Evolutionary conservation across 345 rosid genomes (phyloP).

Genomic region (Garcia nutans): DNA sequence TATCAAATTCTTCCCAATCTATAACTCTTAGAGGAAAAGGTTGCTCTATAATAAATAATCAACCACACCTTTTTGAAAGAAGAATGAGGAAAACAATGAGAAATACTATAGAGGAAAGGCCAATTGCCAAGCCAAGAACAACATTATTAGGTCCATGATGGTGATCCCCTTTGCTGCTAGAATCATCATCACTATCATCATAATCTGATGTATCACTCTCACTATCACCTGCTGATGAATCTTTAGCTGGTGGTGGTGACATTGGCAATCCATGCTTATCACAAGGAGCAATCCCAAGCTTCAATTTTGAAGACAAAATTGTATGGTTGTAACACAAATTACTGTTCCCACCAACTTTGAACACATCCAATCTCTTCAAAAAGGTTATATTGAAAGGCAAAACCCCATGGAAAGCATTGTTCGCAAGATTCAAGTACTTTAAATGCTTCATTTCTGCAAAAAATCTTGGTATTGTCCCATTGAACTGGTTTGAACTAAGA

Average conservation of each 20-base stretch:
- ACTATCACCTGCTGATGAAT: slow-evolving; percentile 28
- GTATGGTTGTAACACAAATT: slow-evolving; percentile 81
- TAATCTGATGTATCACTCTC: slow-evolving; percentile 58
- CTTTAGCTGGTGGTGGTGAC: slow-evolving; percentile 78
- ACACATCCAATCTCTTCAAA: slow-evolving; percentile 54
- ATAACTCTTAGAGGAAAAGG: slow-evolving; percentile 12
- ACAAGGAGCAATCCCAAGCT: slow-evolving; percentile 76
- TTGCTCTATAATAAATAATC: slow-evolving; percentile 15
- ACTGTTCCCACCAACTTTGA: slow-evolving; percentile 73
- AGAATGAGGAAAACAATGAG: slow-evolving; percentile 78
- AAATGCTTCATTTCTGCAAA: slow-evolving; percentile 62
- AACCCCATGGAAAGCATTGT: slow-evolving; percentile 71
- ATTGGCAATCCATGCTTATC: slow-evolving; percentile 89
- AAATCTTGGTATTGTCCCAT: slow-evolving; percentile 82
- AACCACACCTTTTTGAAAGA: slow-evolving; percentile 76
- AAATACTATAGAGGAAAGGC: slow-evolving; percentile 75
- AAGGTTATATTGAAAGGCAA: slow-evolving; percentile 80
- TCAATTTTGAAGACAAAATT: slow-evolving; percentile 62
- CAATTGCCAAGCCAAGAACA: slow-evolving; percentile 86
- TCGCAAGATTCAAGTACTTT: slow-evolving; percentile 68
- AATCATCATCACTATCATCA: slow-evolving; percentile 31
- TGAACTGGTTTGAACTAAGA: slow-evolving; percentile 85
- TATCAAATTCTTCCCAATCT: slow-evolving; percentile 26
- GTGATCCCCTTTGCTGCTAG: slow-evolving; percentile 39
- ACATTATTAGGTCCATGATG: slow-evolving; percentile 85